Base-by-base conservation (phyloP, 148 eudicot species). In the Camellia sinensis region DNA sequence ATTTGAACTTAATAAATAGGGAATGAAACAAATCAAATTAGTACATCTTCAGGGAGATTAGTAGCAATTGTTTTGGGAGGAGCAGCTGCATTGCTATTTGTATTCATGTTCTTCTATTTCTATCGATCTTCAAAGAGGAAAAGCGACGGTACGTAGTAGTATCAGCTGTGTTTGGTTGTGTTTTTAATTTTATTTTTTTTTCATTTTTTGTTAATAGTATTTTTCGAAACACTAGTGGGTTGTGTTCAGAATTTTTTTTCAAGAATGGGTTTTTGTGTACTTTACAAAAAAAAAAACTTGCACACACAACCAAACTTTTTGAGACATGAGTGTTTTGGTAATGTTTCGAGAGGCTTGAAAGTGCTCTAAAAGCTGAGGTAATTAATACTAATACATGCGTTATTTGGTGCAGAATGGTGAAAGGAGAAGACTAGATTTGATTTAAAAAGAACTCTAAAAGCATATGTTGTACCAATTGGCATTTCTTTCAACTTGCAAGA, bases 51-150 rank as follows among this genome's bases (percentile, higher is more conserved):
- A 8, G 61, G 53, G 65, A 86, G 81, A 73, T n/a, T 81, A 41
- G 76, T 81, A 21, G 88, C 88, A 61, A 83, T 86, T 64, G 86
- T 75, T 46, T 73, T 81, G n/a, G 88, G 88, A 50, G 83, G 84
- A 3, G 61, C 74, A 45, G 86, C 71, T 70, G 78, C 63, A 54
- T 48, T 81, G 61, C 10, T 37, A 22, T 3, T 85, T 3, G 80
- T 40, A 43, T 3, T 59, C 19, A 45, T 46, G 18, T 40, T 85
- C 17, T 77, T 71, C 6, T 80, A 73, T 56, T 82, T 22, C 71
- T 3, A 71, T 19, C 73, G 22, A 75, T 78, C 82, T 4, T 75
- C 56, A 17, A 52, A 81, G 37, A 82, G 64, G 65, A 82, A 69
- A 77, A 56, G 50, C 6, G 88, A 85, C n/a, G 85, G 85, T 82